Percentiles rank a stretch among this genome's conserved stretches.
Conservation (phyloP, 768 basidiomycete species). For the Pleurotus eryngii region DNA sequence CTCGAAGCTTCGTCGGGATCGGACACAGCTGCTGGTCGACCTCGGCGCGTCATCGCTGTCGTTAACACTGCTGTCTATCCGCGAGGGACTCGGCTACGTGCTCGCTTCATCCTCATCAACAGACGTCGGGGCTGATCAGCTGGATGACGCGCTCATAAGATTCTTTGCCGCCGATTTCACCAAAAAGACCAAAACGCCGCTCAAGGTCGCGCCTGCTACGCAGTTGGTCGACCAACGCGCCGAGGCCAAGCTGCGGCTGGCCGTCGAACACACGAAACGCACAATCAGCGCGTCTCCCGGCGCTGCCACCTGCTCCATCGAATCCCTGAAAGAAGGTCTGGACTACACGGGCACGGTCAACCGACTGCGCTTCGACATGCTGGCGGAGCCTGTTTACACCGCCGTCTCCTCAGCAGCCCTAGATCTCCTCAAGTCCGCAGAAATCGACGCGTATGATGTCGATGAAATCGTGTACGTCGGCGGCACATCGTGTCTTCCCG, state of each 20-base stretch:
- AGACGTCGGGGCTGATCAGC: constrained; percentile 60
- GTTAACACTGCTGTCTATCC: constrained; percentile 67
- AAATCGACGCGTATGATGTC: constrained; percentile 61
- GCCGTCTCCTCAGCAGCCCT: constrained; percentile 48
- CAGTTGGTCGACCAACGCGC: constrained; percentile 72
- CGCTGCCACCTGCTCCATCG: constrained; percentile 89
- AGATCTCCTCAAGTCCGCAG: constrained; percentile 48
- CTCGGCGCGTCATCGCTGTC: constrained; percentile 73
- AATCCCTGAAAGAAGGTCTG: constrained; percentile 89
- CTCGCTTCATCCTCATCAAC: constrained; percentile 51
- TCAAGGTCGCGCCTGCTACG: constrained; percentile 60
- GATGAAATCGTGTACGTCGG: constrained; percentile 83
- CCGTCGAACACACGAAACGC: constrained; percentile 93
- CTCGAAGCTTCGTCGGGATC: constrained; percentile 47
- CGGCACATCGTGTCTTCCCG: constrained; percentile 70
- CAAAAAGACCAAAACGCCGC: constrained; percentile 84
- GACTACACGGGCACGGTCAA: constrained; percentile 75
- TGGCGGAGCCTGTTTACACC: constrained; percentile 58
- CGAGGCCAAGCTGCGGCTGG: constrained; percentile 89
- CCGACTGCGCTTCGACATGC: constrained; percentile 61
- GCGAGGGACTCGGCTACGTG: constrained; percentile 68
- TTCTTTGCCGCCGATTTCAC: constrained; percentile 96
- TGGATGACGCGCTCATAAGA: constrained; percentile 81
- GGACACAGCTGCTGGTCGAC: constrained; percentile 79
- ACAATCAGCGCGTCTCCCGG: constrained; percentile 84